Evolutionary conservation across 1,139 yeast genomes (phyloP), one percentile per base, ranked within the genome.

Genomic region (Pichia sp.): DNA sequence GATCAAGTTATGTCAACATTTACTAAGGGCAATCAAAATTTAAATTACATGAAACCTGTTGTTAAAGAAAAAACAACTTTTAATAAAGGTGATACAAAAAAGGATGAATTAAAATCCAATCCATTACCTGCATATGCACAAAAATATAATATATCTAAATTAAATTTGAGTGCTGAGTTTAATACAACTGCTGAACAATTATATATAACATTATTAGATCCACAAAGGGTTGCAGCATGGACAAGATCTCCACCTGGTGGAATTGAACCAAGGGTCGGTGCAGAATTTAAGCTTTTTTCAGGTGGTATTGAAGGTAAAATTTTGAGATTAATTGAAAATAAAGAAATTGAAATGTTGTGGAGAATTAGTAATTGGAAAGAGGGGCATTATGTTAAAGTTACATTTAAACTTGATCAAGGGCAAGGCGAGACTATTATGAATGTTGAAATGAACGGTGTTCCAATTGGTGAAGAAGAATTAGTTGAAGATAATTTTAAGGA

Each of bases 391-490:
- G 95, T 97, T 3, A 72, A 70, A 24, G 68, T 92, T 55, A 74
- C 71, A 35, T 74, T 90, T 55, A 72, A 68, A 37, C 75, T 94
- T 51, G 77, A 76, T 45, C 87, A 87, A 62, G 94, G 94, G 25
- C 73, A 78, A 20, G 78, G 84, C 37, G 97, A 90, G 57, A 92
- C 98, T 16, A 78, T 74, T 47, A 71, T 90, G 70, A 78, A 82
- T 49, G 92, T 89, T 32, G 71, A 74, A 47, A 87, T 92, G 78
- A 70, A 78, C 24, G 97, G 97, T n/a, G 82, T 92, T 41, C 98
- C 98, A 23, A 73, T 92, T 39, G 98, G 97, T n/a, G 94, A 94
- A 61, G 97, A 92, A 64, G 98, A 92, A 47, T 73, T 84, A 47
- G 96, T 87, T 36, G 78, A 80, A 59, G 76, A 72, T 38, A 92